Percentiles rank a stretch among this genome's conserved stretches.
Conservation (phyloP, 2,329 filamentous ascomycete genomes). For the Hymenoscyphus fraxineus region DNA sequence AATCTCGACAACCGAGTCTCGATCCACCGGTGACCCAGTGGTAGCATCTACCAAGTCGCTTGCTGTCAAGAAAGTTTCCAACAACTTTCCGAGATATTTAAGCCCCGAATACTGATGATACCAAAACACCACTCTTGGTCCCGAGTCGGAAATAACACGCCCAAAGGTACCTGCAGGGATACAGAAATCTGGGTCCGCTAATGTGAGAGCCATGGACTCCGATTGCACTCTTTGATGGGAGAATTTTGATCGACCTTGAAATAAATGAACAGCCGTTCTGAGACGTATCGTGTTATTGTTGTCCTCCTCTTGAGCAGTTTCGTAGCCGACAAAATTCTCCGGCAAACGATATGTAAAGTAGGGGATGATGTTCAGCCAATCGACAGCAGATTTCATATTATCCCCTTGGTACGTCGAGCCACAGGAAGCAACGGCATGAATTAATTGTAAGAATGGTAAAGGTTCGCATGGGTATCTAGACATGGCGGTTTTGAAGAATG, state of each 20-base stretch:
- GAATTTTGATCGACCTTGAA: slow-evolving; percentile 42
- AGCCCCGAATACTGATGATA: slow-evolving; percentile 73
- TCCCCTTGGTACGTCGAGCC: slow-evolving; percentile 36
- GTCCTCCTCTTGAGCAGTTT: slow-evolving; percentile 78
- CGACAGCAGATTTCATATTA: slow-evolving; percentile 47
- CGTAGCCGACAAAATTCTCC: slow-evolving; percentile 66
- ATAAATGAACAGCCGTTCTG: slow-evolving; percentile 59
- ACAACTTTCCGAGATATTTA: slow-evolving; percentile 71
- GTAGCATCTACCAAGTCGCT: slow-evolving; percentile 44
- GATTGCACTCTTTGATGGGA: slow-evolving; percentile 10
- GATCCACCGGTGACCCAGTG: slow-evolving; percentile 45
- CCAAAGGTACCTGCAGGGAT: slow-evolving; percentile 65
- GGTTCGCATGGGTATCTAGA: slow-evolving; percentile 84
- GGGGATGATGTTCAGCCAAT: slow-evolving; percentile 64
- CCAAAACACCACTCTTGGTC: slow-evolving; percentile 71
- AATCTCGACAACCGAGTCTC: slow-evolving; percentile 66
- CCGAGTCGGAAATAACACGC: slow-evolving; percentile 72
- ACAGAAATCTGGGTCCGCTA: slow-evolving; percentile 47
- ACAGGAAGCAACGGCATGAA: slow-evolving; percentile 59
- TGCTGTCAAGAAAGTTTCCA: slow-evolving; percentile 63
- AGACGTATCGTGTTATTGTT: slow-evolving; percentile 77
- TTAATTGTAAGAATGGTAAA: slow-evolving; percentile 70
- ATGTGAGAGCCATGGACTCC: slow-evolving; percentile 21
- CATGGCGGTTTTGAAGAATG: slow-evolving; percentile 52
- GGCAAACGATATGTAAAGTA: slow-evolving; percentile 78